Evolutionary conservation across 805 yeast genomes (phyloP).

Genomic region (Ogataea glucozyma): DNA sequence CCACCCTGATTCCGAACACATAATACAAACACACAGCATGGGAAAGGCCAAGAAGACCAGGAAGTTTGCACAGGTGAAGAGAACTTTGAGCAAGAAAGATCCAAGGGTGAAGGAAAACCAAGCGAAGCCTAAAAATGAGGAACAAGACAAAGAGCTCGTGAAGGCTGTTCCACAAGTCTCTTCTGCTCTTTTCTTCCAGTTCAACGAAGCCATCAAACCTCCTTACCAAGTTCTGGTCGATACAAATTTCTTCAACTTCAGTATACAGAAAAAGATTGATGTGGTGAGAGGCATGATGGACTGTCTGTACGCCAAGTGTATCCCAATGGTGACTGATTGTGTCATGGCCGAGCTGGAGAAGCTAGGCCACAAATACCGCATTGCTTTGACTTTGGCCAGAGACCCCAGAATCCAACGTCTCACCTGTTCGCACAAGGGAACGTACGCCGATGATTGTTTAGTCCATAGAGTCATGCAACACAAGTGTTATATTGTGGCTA

Average conservation of each 20-base stretch:
- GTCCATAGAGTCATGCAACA: slow-evolving; percentile 93
- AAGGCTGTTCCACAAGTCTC: slow-evolving; percentile 89
- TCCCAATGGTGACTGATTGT: slow-evolving; percentile 94
- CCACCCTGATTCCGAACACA: neutral
- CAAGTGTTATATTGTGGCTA: slow-evolving; percentile 95
- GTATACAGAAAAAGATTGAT: slow-evolving; percentile 94
- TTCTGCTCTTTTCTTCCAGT: slow-evolving; percentile 92
- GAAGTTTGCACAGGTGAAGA: slow-evolving; percentile 91
- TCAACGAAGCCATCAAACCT: slow-evolving; percentile 92
- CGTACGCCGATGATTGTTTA: slow-evolving; percentile 97
- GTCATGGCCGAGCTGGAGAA: slow-evolving; percentile 98
- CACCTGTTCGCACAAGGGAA: slow-evolving; percentile 90
- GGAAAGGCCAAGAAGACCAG: slow-evolving; percentile 97
- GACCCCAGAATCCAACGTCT: slow-evolving; percentile 89
- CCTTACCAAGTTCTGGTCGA: slow-evolving; percentile 95
- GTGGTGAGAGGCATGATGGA: slow-evolving; percentile 98
- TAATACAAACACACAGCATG: slow-evolving; percentile 46
- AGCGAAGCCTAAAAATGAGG: slow-evolving; percentile 39
- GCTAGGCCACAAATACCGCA: slow-evolving; percentile 90
- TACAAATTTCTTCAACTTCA: slow-evolving; percentile 95
- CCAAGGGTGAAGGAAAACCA: slow-evolving; percentile 53
- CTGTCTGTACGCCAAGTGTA: slow-evolving; percentile 88
- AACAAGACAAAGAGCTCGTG: slow-evolving; percentile 76
- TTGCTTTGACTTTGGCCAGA: slow-evolving; percentile 87
- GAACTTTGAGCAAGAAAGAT: slow-evolving; percentile 75